phyloP scores from a whole-genome alignment of 768 basidiomycete species.

The Erythrobasidium yunnanense region DNA sequence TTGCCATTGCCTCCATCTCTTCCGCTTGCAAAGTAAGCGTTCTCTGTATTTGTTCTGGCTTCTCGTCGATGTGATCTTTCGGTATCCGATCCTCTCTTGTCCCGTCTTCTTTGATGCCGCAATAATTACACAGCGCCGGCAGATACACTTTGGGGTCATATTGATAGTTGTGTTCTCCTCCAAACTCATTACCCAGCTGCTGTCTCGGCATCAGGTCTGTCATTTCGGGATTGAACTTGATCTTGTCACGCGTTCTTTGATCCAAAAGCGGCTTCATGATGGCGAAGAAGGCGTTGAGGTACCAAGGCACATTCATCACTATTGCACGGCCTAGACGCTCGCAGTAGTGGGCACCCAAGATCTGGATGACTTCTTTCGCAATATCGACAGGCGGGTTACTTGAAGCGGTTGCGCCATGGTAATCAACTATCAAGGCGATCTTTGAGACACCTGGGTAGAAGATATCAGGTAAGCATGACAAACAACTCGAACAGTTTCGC shows the following conservation, averaged over 20 bases:
- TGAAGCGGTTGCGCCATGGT: conserved; percentile 65
- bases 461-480: too few relatives aligned
- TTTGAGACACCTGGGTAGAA: too few relatives aligned
- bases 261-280: conserved; percentile 77
- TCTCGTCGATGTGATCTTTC: not conserved
- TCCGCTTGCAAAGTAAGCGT: not conserved
- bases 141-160: conserved; percentile 52
- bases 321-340: conserved; percentile 76
- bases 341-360: conserved; percentile 78
- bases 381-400: conserved; percentile 74
- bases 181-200: conserved; percentile 74
- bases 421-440: conserved; percentile 73
- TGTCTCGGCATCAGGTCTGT: conserved; percentile 59
- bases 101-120: conserved; percentile 24
- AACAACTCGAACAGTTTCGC: too few relatives aligned
- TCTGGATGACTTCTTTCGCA: conserved; percentile 63
- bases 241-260: conserved; percentile 81
- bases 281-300: conserved; percentile 43
- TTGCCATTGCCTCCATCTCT: not conserved
- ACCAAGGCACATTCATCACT: conserved; percentile 53
- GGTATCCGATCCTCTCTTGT: conserved; percentile 15
- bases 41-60: conserved; percentile 4
- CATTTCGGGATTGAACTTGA: conserved; percentile 79
- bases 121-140: conserved; percentile 24
- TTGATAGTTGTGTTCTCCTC: conserved; percentile 50